phyloP scores from a whole-genome alignment of 192 early-diverging fungal species.

The Cetraspora pellucida region DNA sequence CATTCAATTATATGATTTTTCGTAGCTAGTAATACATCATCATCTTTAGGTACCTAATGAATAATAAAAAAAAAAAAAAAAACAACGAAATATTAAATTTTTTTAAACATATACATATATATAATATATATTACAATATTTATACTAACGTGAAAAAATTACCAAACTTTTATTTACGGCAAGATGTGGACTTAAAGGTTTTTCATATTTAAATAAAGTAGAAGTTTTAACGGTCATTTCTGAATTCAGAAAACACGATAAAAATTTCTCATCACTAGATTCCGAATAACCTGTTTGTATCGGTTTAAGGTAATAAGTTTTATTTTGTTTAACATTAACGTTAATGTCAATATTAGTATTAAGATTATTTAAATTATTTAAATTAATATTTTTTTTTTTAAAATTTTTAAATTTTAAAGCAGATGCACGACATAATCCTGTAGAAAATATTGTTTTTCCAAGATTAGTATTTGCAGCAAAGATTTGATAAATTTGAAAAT shows the following conservation, averaged over 20 bases:
- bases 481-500: constrained; percentile 65
- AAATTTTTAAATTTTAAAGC: not conserved
- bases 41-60: constrained; percentile 48
- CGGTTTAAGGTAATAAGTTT: constrained; percentile 76
- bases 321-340: constrained; percentile 17
- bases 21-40: constrained; percentile 44
- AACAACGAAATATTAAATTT: too few relatives aligned
- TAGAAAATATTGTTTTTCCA: constrained; percentile 78
- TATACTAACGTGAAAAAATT: not conserved
- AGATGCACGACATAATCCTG: constrained; percentile 67
- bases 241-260: not conserved
- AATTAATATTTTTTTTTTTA: not conserved
- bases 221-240: constrained; percentile 37
- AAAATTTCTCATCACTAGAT: constrained; percentile 71
- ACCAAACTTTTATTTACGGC: constrained; percentile 52
- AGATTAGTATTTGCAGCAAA: constrained; percentile 84
- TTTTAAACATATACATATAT: not conserved
- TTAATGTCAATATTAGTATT: too few relatives aligned
- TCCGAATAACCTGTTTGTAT: constrained; percentile 82
- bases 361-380: too few relatives aligned
- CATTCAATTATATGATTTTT: constrained; percentile 46
- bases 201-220: constrained; percentile 65
- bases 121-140: not conserved
- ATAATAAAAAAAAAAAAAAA: not conserved
- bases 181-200: constrained; percentile 78